These are phyloP conservation scores for Telfairia occidentalis DNA, from an alignment of 331 rosid species.

Conservation along the genomic window DNA sequence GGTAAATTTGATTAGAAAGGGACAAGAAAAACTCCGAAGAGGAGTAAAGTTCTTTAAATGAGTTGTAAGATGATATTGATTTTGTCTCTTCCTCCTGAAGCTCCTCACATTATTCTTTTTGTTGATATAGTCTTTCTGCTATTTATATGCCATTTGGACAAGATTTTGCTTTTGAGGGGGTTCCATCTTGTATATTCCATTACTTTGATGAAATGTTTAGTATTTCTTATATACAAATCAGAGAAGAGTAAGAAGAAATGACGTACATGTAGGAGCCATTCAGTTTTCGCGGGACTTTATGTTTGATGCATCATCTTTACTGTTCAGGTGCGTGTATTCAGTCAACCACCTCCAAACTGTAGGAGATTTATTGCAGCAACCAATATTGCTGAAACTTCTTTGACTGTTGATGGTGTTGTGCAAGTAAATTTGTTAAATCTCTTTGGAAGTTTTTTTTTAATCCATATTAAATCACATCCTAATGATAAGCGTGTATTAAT, in stretches of 20 bases:
- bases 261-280: neutral
- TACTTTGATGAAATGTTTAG: neutral
- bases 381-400: slow-evolving; percentile 95
- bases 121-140: neutral
- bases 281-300: neutral
- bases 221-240: neutral
- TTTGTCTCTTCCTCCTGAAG: neutral
- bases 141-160: neutral
- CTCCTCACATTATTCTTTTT: neutral
- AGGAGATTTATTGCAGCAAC: slow-evolving; percentile 92
- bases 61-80: neutral
- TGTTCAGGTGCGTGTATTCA: slow-evolving; percentile 81
- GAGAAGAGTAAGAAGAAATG: neutral
- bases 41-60: neutral
- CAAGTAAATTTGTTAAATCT: slow-evolving; percentile 33
- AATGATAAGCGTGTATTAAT: slow-evolving; percentile 16
- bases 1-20: neutral
- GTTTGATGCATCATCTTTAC: slow-evolving; percentile 8
- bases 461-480: neutral
- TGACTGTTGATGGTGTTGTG: slow-evolving; percentile 99
- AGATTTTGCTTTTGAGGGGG: neutral
- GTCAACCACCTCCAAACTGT: slow-evolving; percentile 80
- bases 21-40: neutral
- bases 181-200: neutral
- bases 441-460: slow-evolving; percentile 1